Base-by-base conservation (phyloP, 2,329 filamentous ascomycete genomes). In the Hirsutella minnesotensis region DNA sequence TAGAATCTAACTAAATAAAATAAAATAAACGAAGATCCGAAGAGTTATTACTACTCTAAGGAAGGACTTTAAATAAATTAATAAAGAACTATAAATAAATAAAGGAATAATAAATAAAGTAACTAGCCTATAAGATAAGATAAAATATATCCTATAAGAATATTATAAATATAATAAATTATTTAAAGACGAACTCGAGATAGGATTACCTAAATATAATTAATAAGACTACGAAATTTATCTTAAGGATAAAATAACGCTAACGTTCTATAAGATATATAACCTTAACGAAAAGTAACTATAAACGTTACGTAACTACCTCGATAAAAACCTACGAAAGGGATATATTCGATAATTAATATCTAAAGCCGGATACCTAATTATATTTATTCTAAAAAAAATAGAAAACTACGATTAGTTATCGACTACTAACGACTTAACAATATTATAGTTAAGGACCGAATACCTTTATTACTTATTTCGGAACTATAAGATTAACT, bases 351-450 rank as follows among this genome's bases (percentile, higher is more conserved):
- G 39, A 44, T 45, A 24, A 33, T 49, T 43, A 52, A 34, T 34
- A 34, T 34, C 33, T 4, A 9, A 34, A 34, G n/a, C 16, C 15
- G 15, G 33, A 9, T 34, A 34, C 16, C 15, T 34, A 34, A 18
- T 34, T 34, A 34, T 34, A 34, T 34, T 50, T 38, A 40, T 49
- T 33, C 16, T 27, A 24, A 52, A 54, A 27, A 47, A 48, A 46
- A 52, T 39, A 31, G 38, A 1, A 46, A 42, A 30, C 45, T 56
- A 18, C 37, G 38, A 5, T 31, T 57, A 30, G 49, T 44, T 47
- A 42, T 57, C 16, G 42, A 59, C 42, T 59, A 56, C 40, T 21
- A 31, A 38, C 33, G 13, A 13, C 35, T 59, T 13, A 59, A 58
- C 40, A 41, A 39, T 9, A 43, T 56, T 41, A 56, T 34, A 16